Percentiles rank a stretch among this genome's conserved stretches.
phyloP scores from a whole-genome alignment of 192 early-diverging fungal genomes.

The Linnemannia elongata region DNA sequence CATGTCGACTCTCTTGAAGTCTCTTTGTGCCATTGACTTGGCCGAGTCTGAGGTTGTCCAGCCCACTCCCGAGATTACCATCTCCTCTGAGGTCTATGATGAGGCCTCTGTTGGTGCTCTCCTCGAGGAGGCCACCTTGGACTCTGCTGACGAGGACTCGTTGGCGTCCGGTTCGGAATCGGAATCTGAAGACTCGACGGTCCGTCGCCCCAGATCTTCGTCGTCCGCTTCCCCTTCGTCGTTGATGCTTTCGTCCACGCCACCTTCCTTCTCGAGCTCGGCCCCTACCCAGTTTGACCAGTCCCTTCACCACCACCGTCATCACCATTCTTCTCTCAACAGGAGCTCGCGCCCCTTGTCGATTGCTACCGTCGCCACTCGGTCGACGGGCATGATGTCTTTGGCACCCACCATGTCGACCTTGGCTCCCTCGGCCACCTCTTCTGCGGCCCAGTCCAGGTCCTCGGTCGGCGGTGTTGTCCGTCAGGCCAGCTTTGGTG shows the following conservation, averaged over 20 bases:
- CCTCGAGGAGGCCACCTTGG: conserved; percentile 11
- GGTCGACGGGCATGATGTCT: conserved; percentile 48
- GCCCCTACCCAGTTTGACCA: not conserved
- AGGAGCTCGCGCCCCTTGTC: conserved; percentile 26
- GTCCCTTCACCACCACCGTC: not conserved
- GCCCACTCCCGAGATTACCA: not conserved
- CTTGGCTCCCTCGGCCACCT: conserved; percentile 41
- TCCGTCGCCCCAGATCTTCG: not conserved
- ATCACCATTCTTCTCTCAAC: not conserved
- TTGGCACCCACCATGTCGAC: conserved; percentile 50
- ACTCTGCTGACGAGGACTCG: not conserved
- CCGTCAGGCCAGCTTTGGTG: not conserved
- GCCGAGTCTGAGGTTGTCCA: not conserved
- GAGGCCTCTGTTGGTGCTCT: conserved; percentile 27
- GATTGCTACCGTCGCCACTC: conserved; percentile 33
- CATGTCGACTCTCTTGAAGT: conserved; percentile 26
- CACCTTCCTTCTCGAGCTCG: not conserved
- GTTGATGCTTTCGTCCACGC: not conserved
- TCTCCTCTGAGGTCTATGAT: conserved; percentile 14
- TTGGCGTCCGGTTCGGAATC: not conserved
- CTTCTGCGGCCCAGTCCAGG: conserved; percentile 29
- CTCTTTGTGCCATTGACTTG: conserved; percentile 24
- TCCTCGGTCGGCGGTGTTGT: not conserved
- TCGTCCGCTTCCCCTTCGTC: conserved; percentile 1
- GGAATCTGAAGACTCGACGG: not conserved